phyloP scores from a whole-genome alignment of 2,329 filamentous ascomycete genomes.

The Cladophialophora immunda region DNA sequence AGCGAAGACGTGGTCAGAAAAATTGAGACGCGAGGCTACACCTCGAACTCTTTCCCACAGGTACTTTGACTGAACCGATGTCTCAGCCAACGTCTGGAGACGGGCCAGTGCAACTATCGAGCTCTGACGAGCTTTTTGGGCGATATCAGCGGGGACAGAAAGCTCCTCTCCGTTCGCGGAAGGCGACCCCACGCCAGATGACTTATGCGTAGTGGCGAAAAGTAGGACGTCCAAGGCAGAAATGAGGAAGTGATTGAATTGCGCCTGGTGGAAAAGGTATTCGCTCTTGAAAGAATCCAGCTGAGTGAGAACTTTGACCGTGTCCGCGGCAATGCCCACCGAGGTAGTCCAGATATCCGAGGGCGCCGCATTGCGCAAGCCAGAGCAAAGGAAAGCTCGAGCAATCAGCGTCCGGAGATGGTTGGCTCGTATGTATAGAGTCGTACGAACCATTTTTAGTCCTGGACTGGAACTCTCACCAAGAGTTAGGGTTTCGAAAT shows the following conservation, averaged over 20 bases:
- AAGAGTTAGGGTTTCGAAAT: not conserved
- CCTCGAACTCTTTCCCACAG: conserved; percentile 19
- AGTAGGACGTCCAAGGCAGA: conserved; percentile 23
- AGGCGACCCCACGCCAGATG: conserved; percentile 4
- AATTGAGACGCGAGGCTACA: conserved; percentile 13
- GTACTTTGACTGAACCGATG: conserved; percentile 13
- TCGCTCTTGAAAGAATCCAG: conserved; percentile 14
- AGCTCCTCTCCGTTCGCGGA: conserved; percentile 10
- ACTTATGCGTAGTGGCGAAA: conserved; percentile 15
- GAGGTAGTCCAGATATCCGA: conserved; percentile 19
- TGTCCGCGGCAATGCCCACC: conserved; percentile 20
- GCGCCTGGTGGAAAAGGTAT: conserved; percentile 22
- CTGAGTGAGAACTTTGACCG: conserved; percentile 10
- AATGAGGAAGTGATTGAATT: conserved; percentile 23
- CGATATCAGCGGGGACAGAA: conserved; percentile 4
- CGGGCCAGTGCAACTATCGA: conserved; percentile 15
- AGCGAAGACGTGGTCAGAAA: conserved; percentile 10
- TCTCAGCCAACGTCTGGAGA: conserved; percentile 18
- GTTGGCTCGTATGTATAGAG: conserved; percentile 17
- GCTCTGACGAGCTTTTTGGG: conserved; percentile 12
- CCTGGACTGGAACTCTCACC: not conserved
- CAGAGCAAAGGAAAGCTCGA: conserved; percentile 23
- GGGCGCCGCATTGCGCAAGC: conserved; percentile 17
- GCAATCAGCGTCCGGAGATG: conserved; percentile 21
- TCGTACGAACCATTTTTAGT: conserved; percentile 13